Evolutionary conservation across 2,329 filamentous ascomycete species (phyloP).

Genomic region (Neofusicoccum umdonicola): DNA sequence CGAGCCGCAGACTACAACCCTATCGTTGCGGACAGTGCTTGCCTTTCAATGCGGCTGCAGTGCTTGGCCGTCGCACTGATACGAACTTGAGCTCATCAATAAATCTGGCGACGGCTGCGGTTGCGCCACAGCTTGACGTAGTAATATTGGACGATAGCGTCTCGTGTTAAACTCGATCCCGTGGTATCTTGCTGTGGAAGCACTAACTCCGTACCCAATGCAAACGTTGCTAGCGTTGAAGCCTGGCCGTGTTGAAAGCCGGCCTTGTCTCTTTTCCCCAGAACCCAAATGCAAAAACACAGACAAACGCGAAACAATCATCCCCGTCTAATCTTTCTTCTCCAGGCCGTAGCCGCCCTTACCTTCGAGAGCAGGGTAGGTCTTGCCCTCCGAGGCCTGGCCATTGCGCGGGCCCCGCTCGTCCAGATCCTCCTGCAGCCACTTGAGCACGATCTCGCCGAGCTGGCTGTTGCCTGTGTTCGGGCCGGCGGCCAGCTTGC

Average conservation of each 20-base stretch:
- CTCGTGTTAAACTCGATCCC: constrained; percentile 9
- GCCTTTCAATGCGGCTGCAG: too few relatives aligned
- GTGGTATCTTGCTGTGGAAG: constrained; percentile 11
- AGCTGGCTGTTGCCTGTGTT: constrained; percentile 74
- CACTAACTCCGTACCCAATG: constrained; percentile 7
- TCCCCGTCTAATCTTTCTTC: neutral
- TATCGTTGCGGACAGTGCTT: too few relatives aligned
- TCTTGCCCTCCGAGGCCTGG: constrained; percentile 61
- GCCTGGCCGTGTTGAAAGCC: constrained; percentile 8
- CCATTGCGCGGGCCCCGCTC: constrained; percentile 74
- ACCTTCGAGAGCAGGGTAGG: constrained; percentile 58
- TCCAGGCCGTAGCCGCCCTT: constrained; percentile 60
- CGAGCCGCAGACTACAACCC: too few relatives aligned
- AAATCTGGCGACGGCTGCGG: neutral
- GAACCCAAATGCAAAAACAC: neutral
- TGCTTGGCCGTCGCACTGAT: too few relatives aligned
- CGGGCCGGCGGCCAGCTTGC: constrained; percentile 37
- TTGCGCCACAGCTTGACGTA: neutral
- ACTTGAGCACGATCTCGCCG: constrained; percentile 82
- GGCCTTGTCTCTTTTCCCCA: neutral
- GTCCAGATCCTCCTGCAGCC: constrained; percentile 78
- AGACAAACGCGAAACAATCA: neutral
- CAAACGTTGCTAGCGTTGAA: neutral
- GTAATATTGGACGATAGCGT: neutral
- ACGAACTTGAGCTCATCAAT: too few relatives aligned